phyloP scores from a whole-genome alignment of 2,329 filamentous ascomycete species.

The Trichoderma sp. region DNA sequence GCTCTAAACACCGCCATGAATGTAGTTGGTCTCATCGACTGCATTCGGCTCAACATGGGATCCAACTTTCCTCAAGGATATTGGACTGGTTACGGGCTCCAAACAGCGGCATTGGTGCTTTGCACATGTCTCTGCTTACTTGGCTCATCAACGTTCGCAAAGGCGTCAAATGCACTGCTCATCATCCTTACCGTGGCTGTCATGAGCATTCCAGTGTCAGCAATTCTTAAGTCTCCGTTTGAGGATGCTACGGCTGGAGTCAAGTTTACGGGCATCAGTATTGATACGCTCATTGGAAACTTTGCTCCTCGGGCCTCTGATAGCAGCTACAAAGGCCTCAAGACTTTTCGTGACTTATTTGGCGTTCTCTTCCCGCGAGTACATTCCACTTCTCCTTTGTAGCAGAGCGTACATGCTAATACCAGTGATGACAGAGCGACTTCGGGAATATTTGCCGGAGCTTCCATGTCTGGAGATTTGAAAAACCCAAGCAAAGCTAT shows the following conservation, averaged over 20 bases:
- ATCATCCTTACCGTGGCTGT: constrained; percentile 71
- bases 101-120: constrained; percentile 68
- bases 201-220: constrained; percentile 80
- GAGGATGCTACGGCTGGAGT: constrained; percentile 61
- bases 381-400: background rate
- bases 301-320: constrained; percentile 69
- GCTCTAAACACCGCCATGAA: constrained; percentile 87
- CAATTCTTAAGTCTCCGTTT: constrained; percentile 69
- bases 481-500: constrained; percentile 82
- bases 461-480: constrained; percentile 87
- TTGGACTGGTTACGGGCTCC: constrained; percentile 76
- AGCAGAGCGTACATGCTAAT: constrained; percentile 28
- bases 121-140: constrained; percentile 78
- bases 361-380: constrained; percentile 75
- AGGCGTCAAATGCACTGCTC: constrained; percentile 76
- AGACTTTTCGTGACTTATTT: constrained; percentile 79
- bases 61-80: constrained; percentile 66
- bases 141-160: constrained; percentile 77
- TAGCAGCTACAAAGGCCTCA: constrained; percentile 61
- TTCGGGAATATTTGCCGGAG: constrained; percentile 66
- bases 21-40: constrained; percentile 82
- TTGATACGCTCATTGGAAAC: constrained; percentile 72
- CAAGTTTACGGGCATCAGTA: constrained; percentile 75
- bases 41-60: constrained; percentile 74
- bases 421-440: constrained; percentile 43